phyloP scores from a whole-genome alignment of 2,329 filamentous ascomycete species.

The Phaeoacremonium minimum region DNA sequence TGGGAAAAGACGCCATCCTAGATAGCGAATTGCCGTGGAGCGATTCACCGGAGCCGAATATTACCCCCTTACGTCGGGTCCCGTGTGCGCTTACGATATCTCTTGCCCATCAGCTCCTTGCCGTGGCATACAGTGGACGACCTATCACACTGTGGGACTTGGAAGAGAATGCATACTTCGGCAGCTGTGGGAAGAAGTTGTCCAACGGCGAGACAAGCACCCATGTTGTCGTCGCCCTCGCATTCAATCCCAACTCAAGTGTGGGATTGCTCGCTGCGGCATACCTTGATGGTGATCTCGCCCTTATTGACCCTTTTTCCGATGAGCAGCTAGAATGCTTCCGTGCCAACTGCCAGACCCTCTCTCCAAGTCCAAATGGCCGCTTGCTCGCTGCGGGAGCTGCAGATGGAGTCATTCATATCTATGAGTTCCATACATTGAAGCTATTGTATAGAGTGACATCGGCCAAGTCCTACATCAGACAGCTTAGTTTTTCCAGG shows the following conservation, averaged over 20 bases:
- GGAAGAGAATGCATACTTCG: slow-evolving; percentile 20
- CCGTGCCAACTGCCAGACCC: slow-evolving; percentile 20
- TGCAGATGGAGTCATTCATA: slow-evolving; percentile 17
- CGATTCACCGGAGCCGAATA: slow-evolving; percentile 8
- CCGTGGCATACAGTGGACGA: slow-evolving; percentile 22
- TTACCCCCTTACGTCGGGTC: slow-evolving; percentile 8
- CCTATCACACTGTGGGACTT: slow-evolving; percentile 29
- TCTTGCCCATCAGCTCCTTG: slow-evolving; percentile 22
- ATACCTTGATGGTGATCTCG: slow-evolving; percentile 26
- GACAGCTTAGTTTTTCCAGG: slow-evolving; percentile 21
- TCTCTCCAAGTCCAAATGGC: slow-evolving; percentile 23
- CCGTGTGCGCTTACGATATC: slow-evolving; percentile 21
- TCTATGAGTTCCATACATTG: slow-evolving; percentile 22
- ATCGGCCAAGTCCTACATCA: slow-evolving; percentile 19
- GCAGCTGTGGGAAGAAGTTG: slow-evolving; percentile 27
- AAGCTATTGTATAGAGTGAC: slow-evolving; percentile 20
- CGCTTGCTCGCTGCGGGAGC: slow-evolving; percentile 20
- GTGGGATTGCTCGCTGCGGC: slow-evolving; percentile 20
- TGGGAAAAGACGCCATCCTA: slow-evolving; percentile 11
- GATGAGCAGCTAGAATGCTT: slow-evolving; percentile 16
- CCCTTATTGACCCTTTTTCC: slow-evolving; percentile 21
- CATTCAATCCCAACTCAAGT: slow-evolving; percentile 27
- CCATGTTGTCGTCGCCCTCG: slow-evolving; percentile 19
- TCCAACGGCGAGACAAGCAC: slow-evolving; percentile 21
- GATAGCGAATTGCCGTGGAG: slow-evolving; percentile 16